phyloP scores from a whole-genome alignment of 1,139 yeast genomes.

The Kodamaea sp. region DNA sequence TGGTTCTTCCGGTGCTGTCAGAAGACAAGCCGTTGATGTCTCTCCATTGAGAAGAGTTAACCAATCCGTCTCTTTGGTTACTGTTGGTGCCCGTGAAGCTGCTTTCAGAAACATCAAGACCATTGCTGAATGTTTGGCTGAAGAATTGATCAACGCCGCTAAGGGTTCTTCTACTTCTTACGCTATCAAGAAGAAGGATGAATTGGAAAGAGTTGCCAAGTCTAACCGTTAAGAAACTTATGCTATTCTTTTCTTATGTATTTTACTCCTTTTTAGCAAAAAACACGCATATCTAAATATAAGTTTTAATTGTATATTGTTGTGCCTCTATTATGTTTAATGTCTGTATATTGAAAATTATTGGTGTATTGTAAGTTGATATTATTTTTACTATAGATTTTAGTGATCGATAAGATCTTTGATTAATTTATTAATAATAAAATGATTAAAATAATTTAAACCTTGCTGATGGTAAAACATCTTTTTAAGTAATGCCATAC shows the following conservation, averaged over 20 bases:
- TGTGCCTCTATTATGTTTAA: no score
- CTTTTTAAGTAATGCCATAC: neutral
- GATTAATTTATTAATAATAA: no score
- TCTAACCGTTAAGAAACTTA: conserved; percentile 86
- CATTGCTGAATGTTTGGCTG: conserved; percentile 99
- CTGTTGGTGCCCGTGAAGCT: conserved; percentile 99
- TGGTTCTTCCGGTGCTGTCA: conserved; percentile 99
- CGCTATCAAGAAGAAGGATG: conserved; percentile 99
- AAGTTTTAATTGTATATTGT: no score
- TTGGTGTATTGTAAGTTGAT: no score
- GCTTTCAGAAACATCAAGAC: conserved; percentile 99
- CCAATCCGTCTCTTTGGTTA: conserved; percentile 97
- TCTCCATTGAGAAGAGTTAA: conserved; percentile 99
- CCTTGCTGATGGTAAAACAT: neutral
- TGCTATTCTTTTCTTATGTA: conserved; percentile 15
- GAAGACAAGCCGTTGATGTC: conserved; percentile 99
- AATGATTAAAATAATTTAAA: neutral
- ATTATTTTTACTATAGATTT: no score
- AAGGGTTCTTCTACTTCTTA: conserved; percentile 99
- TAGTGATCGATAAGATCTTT: no score
- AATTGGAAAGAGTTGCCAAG: conserved; percentile 99
- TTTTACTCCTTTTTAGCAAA: conserved; percentile 1
- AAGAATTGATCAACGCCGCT: conserved; percentile 99
- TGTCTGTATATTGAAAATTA: no score
- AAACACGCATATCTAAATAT: conserved; percentile 22